Evolutionary conservation across 2,329 filamentous ascomycete genomes (phyloP).

Genomic region (Lecanicillium sp.): DNA sequence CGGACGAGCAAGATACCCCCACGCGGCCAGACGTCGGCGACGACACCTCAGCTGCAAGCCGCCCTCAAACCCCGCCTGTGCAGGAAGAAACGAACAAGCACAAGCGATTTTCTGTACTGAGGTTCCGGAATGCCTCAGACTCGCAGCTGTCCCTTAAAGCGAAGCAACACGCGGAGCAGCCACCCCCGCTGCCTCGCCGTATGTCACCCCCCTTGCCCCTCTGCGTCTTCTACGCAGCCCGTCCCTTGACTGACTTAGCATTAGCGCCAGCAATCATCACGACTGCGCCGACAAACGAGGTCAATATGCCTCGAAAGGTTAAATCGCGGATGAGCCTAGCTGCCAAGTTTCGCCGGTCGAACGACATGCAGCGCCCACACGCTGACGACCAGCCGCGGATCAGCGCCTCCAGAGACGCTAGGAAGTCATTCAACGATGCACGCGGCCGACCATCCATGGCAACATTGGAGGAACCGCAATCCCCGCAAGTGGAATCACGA

Average conservation of each 20-base stretch:
- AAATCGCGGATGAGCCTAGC: conserved; percentile 47
- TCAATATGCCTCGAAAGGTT: conserved; percentile 46
- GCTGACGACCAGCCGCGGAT: conserved; percentile 6
- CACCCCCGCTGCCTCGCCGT: conserved; percentile 53
- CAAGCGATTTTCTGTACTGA: conserved; percentile 62
- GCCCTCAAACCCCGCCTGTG: conserved; percentile 41
- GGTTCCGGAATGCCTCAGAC: conserved; percentile 88
- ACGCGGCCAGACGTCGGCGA: conserved; percentile 16
- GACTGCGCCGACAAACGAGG: conserved; percentile 73
- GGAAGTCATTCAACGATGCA: conserved; percentile 38
- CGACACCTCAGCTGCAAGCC: conserved; percentile 16
- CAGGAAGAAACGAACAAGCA: conserved; percentile 50
- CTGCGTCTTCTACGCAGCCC: too few species aligned
- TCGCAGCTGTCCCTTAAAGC: conserved; percentile 73
- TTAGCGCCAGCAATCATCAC: conserved; percentile 74
- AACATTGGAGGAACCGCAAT: conserved; percentile 49
- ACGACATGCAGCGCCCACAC: conserved; percentile 31
- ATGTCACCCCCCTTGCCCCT: conserved; percentile 21
- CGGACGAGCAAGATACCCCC: conserved; percentile 12
- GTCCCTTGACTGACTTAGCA: conserved; percentile 17
- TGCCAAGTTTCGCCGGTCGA: conserved; percentile 44
- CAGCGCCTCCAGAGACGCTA: conserved; percentile 12
- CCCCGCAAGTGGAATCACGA: conserved; percentile 22
- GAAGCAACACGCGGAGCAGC: conserved; percentile 56
- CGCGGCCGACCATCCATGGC: conserved; percentile 21